Evolutionary conservation across 768 basidiomycete species (phyloP), one percentile per base, ranked within the genome.

Genomic region (Russula ochroleuca): DNA sequence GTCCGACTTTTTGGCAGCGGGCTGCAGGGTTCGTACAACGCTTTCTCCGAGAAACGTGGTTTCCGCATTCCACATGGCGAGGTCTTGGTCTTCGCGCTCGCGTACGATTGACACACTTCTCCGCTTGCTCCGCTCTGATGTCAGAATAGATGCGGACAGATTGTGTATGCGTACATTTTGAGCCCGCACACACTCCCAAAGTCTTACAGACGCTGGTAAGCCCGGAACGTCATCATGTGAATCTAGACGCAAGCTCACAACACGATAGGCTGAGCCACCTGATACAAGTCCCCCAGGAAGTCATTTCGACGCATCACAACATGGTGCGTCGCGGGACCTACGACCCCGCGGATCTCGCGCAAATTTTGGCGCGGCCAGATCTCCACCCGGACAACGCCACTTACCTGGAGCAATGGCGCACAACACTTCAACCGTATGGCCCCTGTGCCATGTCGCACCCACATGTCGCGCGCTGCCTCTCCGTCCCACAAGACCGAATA

Each of bases 11-110:
- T 55, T n/a, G 14, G 9, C 45, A 92, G 94, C 53, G 94, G 95
- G 5, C 77, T 98, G 8, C 95, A 98, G 73, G 94, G 92, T 3
- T 84, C 87, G 0, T 96, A 90, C 73, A 96, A 95, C 69, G 81
- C 84, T 6, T 87, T 86, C 68, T 85, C 92, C 0, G 79, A 80
- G 2, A 83, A 82, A 68, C 81, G 81, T 41, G 84, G 85, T 33
- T 78, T 94, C 49, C 77, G 76, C 49, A 79, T 98, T 19, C 94
- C 94, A 1, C 80, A 94, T 72, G 95, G 95, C 5, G 90, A 88
- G 53, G 82, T 92, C 0, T 72, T 95, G 9, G 81, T 96, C 11
- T 97, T 98, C 70, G 79, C 86, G 0, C 69, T 94, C 5, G 85
- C 84, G 87, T 91, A 70, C 13, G 82, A 73, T 14, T 11, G 17